phyloP scores from a whole-genome alignment of 495 filamentous ascomycete genomes.

The Penicillium diatomitis region DNA sequence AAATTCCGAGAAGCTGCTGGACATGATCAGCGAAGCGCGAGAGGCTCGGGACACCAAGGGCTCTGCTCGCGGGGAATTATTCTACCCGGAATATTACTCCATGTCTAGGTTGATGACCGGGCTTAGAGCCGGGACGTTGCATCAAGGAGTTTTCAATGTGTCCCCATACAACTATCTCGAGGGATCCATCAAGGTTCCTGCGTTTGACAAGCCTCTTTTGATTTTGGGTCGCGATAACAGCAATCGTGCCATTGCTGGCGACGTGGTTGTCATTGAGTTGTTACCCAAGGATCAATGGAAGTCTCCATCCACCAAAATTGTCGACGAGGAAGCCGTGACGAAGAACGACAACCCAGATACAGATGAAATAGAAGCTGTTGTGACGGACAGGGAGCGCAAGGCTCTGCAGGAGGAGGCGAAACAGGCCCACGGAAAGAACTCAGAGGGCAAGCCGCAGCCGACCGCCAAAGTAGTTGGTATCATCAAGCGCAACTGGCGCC shows the following conservation, averaged over 20 bases:
- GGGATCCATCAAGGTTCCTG: constrained; percentile 77
- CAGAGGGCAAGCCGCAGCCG: constrained; percentile 75
- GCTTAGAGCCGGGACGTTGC: constrained; percentile 71
- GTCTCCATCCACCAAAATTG: constrained; percentile 82
- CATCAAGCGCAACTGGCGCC: constrained; percentile 91
- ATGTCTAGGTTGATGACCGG: constrained; percentile 95
- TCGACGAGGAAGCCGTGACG: constrained; percentile 88
- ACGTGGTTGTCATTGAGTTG: constrained; percentile 85
- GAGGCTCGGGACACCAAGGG: constrained; percentile 57
- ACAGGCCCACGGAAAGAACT: constrained; percentile 66
- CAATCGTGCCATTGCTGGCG: constrained; percentile 85
- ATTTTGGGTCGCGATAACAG: constrained; percentile 93
- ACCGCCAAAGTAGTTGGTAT: constrained; percentile 90
- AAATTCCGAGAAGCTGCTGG: constrained; percentile 74
- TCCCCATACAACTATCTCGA: constrained; percentile 97
- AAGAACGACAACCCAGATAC: constrained; percentile 86
- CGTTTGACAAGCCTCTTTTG: constrained; percentile 81
- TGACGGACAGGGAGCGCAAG: constrained; percentile 76
- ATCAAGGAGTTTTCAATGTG: constrained; percentile 91
- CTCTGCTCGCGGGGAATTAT: constrained; percentile 48
- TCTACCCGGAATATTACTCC: constrained; percentile 79
- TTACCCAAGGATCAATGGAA: constrained; percentile 95
- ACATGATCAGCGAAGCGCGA: constrained; percentile 79
- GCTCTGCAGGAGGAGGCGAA: constrained; percentile 86
- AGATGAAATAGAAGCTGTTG: constrained; percentile 64